These are phyloP conservation scores for Colletotrichum trifolii DNA, from an alignment of 2,329 filamentous ascomycete genomes.

Conservation along the genomic window DNA sequence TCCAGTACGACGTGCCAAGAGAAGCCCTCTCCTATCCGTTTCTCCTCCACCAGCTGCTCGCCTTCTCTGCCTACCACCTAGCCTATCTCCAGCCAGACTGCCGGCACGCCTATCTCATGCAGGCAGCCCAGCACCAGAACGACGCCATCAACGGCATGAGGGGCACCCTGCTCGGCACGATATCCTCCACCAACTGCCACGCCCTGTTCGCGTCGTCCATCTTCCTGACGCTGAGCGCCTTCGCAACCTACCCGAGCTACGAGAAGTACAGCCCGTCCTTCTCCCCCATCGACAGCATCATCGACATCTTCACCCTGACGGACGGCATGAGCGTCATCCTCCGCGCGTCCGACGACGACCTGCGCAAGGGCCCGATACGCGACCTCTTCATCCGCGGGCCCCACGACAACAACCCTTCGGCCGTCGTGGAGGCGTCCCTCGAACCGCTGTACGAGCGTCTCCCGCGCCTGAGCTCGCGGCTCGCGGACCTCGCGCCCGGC, in stretches of 20 bases:
- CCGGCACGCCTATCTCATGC: conserved; percentile 41
- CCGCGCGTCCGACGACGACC: conserved; percentile 39
- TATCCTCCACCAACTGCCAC: conserved; percentile 45
- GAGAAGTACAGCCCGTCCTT: conserved; percentile 33
- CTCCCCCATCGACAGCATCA: conserved; percentile 45
- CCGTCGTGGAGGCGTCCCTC: conserved; percentile 25
- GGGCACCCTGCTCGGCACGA: conserved; percentile 38
- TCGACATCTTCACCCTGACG: conserved; percentile 47
- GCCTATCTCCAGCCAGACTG: conserved; percentile 43
- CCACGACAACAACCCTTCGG: too few species aligned
- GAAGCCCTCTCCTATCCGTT: conserved; percentile 44
- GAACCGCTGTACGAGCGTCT: conserved; percentile 23
- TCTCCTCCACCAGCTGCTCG: conserved; percentile 47
- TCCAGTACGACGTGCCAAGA: conserved; percentile 42
- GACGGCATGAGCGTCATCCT: conserved; percentile 47
- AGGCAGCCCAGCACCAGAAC: conserved; percentile 48
- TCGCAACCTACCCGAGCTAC: conserved; percentile 42
- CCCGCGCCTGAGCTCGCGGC: conserved; percentile 1
- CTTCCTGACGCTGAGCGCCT: conserved; percentile 47
- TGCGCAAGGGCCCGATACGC: conserved; percentile 40
- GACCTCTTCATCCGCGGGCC: conserved; percentile 37
- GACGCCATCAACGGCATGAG: conserved; percentile 47
- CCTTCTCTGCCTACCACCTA: conserved; percentile 46
- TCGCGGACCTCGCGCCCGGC: neutral
- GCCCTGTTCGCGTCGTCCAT: conserved; percentile 48